These are phyloP conservation scores for Aspergillus clavatus DNA, from an alignment of 2,329 filamentous ascomycete species.

Conservation along the genomic window DNA sequence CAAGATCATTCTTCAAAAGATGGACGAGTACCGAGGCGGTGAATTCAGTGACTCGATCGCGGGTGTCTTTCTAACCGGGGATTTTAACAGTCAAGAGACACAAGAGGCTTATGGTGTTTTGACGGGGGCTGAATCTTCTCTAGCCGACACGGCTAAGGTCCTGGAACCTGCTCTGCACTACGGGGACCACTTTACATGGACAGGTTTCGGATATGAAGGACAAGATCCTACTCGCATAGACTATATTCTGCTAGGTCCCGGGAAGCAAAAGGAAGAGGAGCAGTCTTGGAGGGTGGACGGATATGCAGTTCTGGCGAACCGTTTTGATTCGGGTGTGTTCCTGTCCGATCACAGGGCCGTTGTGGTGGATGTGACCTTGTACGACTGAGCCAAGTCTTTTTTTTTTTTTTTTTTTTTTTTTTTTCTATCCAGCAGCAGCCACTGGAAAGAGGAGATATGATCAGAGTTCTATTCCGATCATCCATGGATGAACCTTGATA, in stretches of 20 bases:
- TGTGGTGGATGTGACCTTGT: constrained; percentile 45
- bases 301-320: constrained; percentile 51
- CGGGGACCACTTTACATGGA: constrained; percentile 51
- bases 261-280: constrained; percentile 6
- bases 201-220: constrained; percentile 46
- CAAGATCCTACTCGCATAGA: constrained; percentile 45
- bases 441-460: too few species aligned
- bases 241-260: constrained; percentile 46
- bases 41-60: constrained; percentile 26
- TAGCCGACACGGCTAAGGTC: constrained; percentile 36
- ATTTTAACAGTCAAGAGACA: constrained; percentile 52
- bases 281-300: constrained; percentile 41
- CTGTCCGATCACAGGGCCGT: constrained; percentile 55
- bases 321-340: constrained; percentile 53
- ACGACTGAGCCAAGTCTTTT: neutral
- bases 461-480: too few species aligned
- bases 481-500: too few species aligned
- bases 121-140: constrained; percentile 33
- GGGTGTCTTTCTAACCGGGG: constrained; percentile 50
- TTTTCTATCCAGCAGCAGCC: too few species aligned
- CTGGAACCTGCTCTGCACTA: constrained; percentile 39
- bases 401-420: too few species aligned
- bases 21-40: constrained; percentile 30
- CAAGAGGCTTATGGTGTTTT: constrained; percentile 51
- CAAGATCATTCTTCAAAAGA: constrained; percentile 46